Base-by-base conservation (phyloP, 169 alveolate species). In the Plasmodium cynomolgi region DNA sequence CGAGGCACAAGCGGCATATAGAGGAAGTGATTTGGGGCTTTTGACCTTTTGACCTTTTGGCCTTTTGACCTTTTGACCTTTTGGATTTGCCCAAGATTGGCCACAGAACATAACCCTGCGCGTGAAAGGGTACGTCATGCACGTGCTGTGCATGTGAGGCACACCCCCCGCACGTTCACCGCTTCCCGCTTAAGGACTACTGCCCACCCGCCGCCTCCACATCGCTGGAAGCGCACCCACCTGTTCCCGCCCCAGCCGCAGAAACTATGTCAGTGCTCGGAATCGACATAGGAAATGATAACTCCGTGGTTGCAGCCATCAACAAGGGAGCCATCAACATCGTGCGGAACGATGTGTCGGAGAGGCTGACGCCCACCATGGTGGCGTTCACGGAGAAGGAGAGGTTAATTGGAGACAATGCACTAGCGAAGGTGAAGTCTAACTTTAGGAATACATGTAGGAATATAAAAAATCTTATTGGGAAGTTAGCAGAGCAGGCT, bases 231-330 rank as follows among this genome's bases (percentile, higher is more conserved):
- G 26, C 20, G 8, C 72, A 56, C 72, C n/a, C 72, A 56, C 72
- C 20, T 0, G 73, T 20, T 58, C 2, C 20, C 73, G 3, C 29
- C 29, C 20, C 73, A 58, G 8, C 8, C 33, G 74, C 47, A 0
- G 86, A 31, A 44, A 95, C 84, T 71, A 97, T 97, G 98, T 97
- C 98, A 41, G 99, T 98, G 41, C 92, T 99, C 17, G 99, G 99
- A 39, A 97, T 99, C n/a, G 99, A 99, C 96, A 95, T 99, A 80
- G 99, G 99, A 71, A 97, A 99, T 58, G 97, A 97, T n/a, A 98
- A 98, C 95, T 95, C 99, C 74, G 99, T 99, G 73, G 97, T 99
- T 77, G 99, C 99, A 34, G 98, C 99, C 15, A 98, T 99, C 85
- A 96, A 97, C 79, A 93, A 97, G 20, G 99, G 99, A 23, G 99